phyloP scores from a whole-genome alignment of 805 yeast species.

The Priceomyces carsonii region DNA sequence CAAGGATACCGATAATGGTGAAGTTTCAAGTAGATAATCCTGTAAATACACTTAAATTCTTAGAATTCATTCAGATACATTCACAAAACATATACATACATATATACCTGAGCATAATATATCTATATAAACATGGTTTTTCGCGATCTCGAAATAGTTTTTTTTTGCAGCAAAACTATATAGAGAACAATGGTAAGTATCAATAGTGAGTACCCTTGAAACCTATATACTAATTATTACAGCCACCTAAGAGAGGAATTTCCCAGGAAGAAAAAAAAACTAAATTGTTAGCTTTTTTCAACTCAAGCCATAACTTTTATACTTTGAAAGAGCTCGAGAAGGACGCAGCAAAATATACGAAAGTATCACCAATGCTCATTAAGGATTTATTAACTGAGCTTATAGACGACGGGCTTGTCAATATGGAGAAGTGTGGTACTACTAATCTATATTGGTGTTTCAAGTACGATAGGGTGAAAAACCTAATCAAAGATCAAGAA shows the following conservation, averaged over 20 bases:
- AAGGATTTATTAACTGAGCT: slow-evolving; percentile 49
- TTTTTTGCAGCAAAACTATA: slow-evolving; percentile 2
- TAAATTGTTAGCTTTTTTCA: slow-evolving; percentile 39
- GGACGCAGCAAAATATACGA: slow-evolving; percentile 44
- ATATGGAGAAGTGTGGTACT: slow-evolving; percentile 56
- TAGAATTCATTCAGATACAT: no score
- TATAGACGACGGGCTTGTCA: slow-evolving; percentile 50
- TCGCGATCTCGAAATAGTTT: slow-evolving; percentile 3
- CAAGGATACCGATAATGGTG: slow-evolving; percentile 1
- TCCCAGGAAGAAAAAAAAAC: slow-evolving; percentile 42
- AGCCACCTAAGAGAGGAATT: slow-evolving; percentile 26
- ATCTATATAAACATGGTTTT: background rate
- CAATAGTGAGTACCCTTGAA: background rate
- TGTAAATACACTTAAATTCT: no score
- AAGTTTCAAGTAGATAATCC: no score
- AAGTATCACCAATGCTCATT: slow-evolving; percentile 55
- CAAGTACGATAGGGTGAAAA: slow-evolving; percentile 22
- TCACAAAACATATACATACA: no score
- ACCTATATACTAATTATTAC: background rate
- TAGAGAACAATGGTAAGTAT: slow-evolving; percentile 5
- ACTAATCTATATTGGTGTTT: slow-evolving; percentile 55
- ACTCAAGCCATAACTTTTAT: slow-evolving; percentile 40
- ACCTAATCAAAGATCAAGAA: slow-evolving; percentile 11
- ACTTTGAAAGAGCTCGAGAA: slow-evolving; percentile 54
- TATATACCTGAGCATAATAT: no score